Evolutionary conservation across 345 rosid species (phyloP), one percentile per base, ranked within the genome.

Genomic region (Eutrema heterophyllum): DNA sequence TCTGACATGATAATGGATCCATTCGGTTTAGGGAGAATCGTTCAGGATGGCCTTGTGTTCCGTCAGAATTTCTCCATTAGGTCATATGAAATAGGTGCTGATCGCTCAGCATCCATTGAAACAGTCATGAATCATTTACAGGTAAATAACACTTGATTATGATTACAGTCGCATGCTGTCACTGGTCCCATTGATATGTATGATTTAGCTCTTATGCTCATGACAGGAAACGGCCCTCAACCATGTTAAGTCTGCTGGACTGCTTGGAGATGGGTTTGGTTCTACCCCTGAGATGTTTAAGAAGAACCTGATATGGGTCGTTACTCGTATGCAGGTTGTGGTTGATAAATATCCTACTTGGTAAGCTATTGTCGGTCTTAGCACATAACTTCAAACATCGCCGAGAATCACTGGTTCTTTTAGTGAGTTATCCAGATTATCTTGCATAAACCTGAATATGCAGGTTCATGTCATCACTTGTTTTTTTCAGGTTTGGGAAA

Each of bases 1-100:
- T 35, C 97, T 13, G 99, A 96, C 62, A 82, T 90, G 97, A 79
- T 89, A 15, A 78, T 85, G 35, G 97, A 95, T 73, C 97, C 97
- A 0, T 90, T 89, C 35, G 96, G 92, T 14, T 59, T 90, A 5
- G 99, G 99, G 54, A 89, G 86, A 67, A 89, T 96, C 12, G 98
- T 92, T 73, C 95, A 89, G 70, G 98, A 96, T 76, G 97, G 99
- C 14, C 75, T 89, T 69, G 88, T 89, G 53, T 96, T 88, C 66
- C 79, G 90, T 39, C 97, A 92, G 78, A 90, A 90, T 66, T 96
- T 96, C 67, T 88, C 91, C 0, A 96, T 96, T 51, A 86, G 99
- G 81, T 96, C 99, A 0, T 96, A 96, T 84, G 99, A 96, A 76
- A 90, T 96, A 69, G 99, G 98, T 49, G 99, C 99, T 27, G 99